Evolutionary conservation across 2,329 filamentous ascomycete species (phyloP).

Genomic region (Exophiala lecanii-corni): DNA sequence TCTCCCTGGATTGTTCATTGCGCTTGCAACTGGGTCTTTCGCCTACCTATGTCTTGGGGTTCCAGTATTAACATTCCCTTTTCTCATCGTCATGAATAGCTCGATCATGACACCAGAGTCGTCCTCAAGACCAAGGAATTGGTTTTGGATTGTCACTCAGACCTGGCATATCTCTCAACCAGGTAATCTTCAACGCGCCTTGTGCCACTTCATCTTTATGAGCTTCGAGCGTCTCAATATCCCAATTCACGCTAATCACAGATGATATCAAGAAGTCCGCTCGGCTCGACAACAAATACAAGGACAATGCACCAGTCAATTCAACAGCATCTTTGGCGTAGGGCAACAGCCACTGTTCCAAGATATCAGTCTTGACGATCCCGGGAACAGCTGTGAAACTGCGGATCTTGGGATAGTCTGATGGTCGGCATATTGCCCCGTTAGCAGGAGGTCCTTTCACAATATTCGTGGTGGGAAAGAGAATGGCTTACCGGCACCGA

Average conservation of each 20-base stretch:
- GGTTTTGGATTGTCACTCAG: no score
- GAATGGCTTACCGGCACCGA: constrained; percentile 1
- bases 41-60: no score
- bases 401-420: constrained; percentile 1
- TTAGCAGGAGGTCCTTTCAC: no score
- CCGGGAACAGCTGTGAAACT: background rate
- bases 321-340: background rate
- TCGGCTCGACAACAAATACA: constrained; percentile 1
- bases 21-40: no score
- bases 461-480: no score
- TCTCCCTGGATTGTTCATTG: no score
- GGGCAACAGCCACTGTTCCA: background rate
- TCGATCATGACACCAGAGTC: no score
- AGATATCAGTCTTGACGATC: background rate
- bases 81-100: no score
- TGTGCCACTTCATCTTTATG: background rate
- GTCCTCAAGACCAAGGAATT: no score
- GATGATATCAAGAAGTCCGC: constrained; percentile 2
- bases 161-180: no score
- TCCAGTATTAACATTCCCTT: no score
- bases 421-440: no score
- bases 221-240: background rate
- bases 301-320: background rate
- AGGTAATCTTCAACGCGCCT: background rate
- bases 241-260: constrained; percentile 1